phyloP scores from a whole-genome alignment of 2,329 filamentous ascomycete genomes.

The Elsinoe australis region DNA sequence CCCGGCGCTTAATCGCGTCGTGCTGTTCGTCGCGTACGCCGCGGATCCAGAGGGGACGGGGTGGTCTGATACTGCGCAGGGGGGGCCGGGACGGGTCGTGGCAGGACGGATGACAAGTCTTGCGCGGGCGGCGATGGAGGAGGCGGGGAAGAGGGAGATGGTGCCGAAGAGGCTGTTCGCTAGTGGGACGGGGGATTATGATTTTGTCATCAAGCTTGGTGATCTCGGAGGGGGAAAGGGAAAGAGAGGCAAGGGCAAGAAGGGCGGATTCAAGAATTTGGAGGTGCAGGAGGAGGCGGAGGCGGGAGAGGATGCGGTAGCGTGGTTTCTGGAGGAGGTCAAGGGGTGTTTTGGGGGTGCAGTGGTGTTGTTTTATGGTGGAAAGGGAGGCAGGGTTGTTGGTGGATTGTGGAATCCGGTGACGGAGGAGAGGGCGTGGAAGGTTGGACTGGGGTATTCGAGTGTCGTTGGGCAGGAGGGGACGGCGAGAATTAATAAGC shows the following conservation, averaged over 20 bases:
- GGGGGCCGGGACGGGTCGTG: conserved; percentile 68
- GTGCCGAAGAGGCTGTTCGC: conserved; percentile 59
- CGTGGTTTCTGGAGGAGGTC: conserved; percentile 60
- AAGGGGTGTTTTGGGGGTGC: conserved; percentile 57
- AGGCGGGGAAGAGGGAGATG: conserved; percentile 35
- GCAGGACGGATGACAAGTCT: conserved; percentile 76
- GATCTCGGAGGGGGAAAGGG: conserved; percentile 34
- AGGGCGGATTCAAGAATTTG: conserved; percentile 71
- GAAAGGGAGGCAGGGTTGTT: conserved; percentile 49
- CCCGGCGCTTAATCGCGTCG: conserved; percentile 74
- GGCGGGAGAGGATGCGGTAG: conserved; percentile 53
- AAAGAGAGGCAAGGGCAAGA: conserved; percentile 34
- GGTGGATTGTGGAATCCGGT: conserved; percentile 60
- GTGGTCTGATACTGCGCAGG: conserved; percentile 57
- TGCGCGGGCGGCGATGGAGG: conserved; percentile 64
- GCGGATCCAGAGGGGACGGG: conserved; percentile 69
- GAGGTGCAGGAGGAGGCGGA: conserved; percentile 43
- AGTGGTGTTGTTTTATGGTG: conserved; percentile 73
- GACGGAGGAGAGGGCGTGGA: conserved; percentile 52
- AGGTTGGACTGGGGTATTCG: conserved; percentile 62
- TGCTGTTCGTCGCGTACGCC: conserved; percentile 73
- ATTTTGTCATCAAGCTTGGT: conserved; percentile 71
- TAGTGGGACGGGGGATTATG: conserved; percentile 68
- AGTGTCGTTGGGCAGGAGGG: conserved; percentile 43
- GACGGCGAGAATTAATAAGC: conserved; percentile 57